Evolutionary conservation across 2,329 filamentous ascomycete genomes (phyloP).

Genomic region (Phialophora tarda): DNA sequence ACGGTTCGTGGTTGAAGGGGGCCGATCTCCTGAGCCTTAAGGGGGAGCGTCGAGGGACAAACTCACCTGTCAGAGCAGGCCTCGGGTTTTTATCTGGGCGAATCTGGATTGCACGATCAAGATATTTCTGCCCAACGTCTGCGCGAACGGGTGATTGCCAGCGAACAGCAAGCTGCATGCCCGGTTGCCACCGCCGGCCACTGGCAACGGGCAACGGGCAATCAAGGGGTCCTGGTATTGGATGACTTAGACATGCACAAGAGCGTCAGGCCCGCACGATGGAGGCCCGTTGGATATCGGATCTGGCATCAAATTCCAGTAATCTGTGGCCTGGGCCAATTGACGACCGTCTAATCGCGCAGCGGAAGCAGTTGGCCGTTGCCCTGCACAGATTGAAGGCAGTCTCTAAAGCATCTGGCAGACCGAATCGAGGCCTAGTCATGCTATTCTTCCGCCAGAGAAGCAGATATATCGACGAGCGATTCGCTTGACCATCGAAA

Average conservation of each 20-base stretch:
- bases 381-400: conserved; percentile 5
- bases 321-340: conserved; percentile 9
- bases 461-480: conserved; percentile 5
- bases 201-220: conserved; percentile 1
- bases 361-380: conserved; percentile 11
- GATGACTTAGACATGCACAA: conserved; percentile 9
- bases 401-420: not conserved
- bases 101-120: conserved; percentile 20
- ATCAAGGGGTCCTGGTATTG: conserved; percentile 10
- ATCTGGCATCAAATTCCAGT: conserved; percentile 18
- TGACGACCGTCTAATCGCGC: conserved; percentile 5
- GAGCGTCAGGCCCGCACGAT: not conserved
- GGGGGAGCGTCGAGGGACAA: conserved; percentile 11
- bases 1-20: conserved; percentile 6
- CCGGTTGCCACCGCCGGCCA: conserved; percentile 14
- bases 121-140: conserved; percentile 31
- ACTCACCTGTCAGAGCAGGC: conserved; percentile 21
- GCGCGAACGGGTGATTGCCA: conserved; percentile 23
- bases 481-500: not conserved
- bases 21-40: conserved; percentile 18
- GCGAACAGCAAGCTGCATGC: conserved; percentile 15
- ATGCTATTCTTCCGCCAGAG: conserved; percentile 2
- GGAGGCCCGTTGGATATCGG: conserved; percentile 14
- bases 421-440: not conserved
- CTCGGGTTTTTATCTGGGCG: conserved; percentile 21